Evolutionary conservation across 2,329 filamentous ascomycete genomes (phyloP), one percentile per base, ranked within the genome.

Genomic region (Aspergillus sojae): DNA sequence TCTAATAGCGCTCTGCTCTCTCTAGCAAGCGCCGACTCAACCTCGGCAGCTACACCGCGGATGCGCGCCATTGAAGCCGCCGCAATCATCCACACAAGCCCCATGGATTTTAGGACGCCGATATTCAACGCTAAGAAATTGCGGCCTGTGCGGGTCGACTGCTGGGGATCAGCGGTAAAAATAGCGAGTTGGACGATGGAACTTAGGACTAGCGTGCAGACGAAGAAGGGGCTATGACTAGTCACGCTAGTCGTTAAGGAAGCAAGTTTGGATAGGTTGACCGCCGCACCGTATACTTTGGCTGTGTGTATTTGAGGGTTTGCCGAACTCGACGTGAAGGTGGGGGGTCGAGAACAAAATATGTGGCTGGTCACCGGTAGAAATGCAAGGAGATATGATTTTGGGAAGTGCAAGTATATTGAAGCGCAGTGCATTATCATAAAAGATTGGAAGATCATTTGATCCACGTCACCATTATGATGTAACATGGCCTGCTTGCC

Each of bases 391-490:
- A 62, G 56, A 23, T 34, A 56, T 2, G 62, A 64, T 16, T 45
- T 56, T 2, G 62, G 41, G 16, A 58, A 64, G 48, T 64, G 62
- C 6, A 64, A 50, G 23, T 64, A 64, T 30, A 64, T 56, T 41
- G 55, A 48, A 5, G 62, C 62, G 43, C 62, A 64, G 30, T 62
- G 59, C 50, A 62, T 61, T 16, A 64, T n/a, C 59, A 62, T 59
- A 21, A 56, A n/a, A 9, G 59, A 59, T 21, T 64, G 55, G 12
- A 62, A 45, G 9, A 64, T 58, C 39, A 52, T 32, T 19, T 59
- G 39, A 30, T 62, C 62, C 16, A 62, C 12, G 12, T 53, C 39
- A 14, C 62, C 62, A 4, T 26, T 59, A 19, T 14, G 21, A 21
- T 61, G 39, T 5, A 61, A 34, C 11, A 61, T 57, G 5, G 52